Conservation (phyloP, 2,329 filamentous ascomycete genomes). For the Xylaria sp. region DNA sequence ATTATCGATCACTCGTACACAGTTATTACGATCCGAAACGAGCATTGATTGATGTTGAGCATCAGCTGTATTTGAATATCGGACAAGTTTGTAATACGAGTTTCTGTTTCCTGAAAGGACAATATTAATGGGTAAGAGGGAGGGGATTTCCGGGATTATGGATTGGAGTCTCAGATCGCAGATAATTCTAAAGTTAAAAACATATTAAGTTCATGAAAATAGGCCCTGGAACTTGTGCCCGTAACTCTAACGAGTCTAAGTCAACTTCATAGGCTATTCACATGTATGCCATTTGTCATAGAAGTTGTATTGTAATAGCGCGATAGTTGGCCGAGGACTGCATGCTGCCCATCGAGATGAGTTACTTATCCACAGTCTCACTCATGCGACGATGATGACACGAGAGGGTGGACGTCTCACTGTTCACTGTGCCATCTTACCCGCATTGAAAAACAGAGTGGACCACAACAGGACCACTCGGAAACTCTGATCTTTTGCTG, state of each 20-base stretch:
- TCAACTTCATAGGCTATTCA: neutral
- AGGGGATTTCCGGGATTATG: no score
- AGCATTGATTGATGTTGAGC: neutral
- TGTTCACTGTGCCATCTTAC: neutral
- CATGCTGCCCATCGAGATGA: slow-evolving; percentile 2
- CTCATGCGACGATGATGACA: slow-evolving; percentile 2
- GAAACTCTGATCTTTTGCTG: slow-evolving; percentile 1
- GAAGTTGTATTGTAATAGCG: neutral
- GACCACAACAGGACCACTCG: slow-evolving; percentile 22
- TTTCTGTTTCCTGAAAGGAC: neutral
- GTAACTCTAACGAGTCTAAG: neutral
- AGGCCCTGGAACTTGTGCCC: neutral
- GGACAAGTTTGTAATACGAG: neutral
- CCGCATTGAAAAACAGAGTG: neutral
- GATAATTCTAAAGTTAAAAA: neutral
- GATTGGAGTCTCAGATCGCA: neutral
- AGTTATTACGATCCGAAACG: neutral
- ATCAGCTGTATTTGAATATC: neutral
- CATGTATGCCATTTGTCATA: neutral
- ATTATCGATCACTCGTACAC: neutral
- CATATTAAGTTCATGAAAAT: neutral
- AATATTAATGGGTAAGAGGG: neutral
- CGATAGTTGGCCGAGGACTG: slow-evolving; percentile 10
- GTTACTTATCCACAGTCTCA: neutral
- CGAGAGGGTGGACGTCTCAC: neutral